phyloP scores from a whole-genome alignment of 1,284 basidiomycete genomes.

The Trametes pubescens region DNA sequence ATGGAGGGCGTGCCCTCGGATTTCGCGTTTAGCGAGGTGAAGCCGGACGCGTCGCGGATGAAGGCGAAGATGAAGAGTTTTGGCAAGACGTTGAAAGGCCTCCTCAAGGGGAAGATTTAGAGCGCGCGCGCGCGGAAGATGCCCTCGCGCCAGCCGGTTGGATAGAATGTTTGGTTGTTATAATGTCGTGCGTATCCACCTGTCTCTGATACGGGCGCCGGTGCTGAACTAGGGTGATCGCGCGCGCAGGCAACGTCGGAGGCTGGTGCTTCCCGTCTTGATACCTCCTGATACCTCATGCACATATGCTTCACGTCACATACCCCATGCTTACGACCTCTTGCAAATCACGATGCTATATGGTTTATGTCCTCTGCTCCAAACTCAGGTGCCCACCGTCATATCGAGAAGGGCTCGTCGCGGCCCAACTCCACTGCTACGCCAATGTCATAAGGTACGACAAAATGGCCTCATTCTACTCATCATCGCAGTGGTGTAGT shows the following conservation, averaged over 20 bases:
- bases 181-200: conserved; percentile 10
- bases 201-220: not conserved
- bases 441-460: conserved; percentile 1
- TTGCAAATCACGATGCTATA: conserved; percentile 22
- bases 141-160: not conserved
- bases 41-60: conserved; percentile 31
- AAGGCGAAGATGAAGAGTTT: conserved; percentile 51
- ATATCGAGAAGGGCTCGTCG: too few relatives aligned
- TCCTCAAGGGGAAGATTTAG: conserved; percentile 39
- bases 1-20: conserved; percentile 35
- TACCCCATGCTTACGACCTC: conserved; percentile 29
- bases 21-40: conserved; percentile 30
- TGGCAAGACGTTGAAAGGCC: conserved; percentile 51
- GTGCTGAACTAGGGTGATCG: not conserved
- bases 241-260: not conserved
- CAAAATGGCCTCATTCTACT: too few relatives aligned
- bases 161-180: conserved; percentile 9
- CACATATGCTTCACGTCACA: conserved; percentile 35
- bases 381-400: not conserved
- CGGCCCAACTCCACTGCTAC: too few relatives aligned
- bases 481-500: not conserved
- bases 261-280: conserved; percentile 11
- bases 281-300: conserved; percentile 32
- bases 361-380: not conserved
- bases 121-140: not conserved